Percentiles rank a stretch among this genome's conserved stretches.
Conservation (phyloP, 441 rosid genomes). For the Bruguiera hainesii region DNA sequence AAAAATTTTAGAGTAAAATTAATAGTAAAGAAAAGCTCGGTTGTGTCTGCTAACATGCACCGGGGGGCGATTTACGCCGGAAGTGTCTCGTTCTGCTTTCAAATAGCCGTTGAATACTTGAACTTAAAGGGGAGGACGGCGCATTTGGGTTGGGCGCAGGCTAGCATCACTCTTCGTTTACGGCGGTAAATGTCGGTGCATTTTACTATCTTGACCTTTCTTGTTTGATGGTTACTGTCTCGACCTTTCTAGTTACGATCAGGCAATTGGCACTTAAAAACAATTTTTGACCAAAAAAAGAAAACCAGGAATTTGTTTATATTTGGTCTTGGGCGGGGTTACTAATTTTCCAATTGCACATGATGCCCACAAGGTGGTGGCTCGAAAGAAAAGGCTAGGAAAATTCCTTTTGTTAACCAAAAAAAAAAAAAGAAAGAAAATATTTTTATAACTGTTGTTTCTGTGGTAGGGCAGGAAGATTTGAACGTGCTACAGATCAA, state of each 20-base stretch:
- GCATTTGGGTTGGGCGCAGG: not conserved
- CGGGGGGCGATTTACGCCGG: not conserved
- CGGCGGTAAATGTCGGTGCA: not conserved
- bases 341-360: too few relatives aligned
- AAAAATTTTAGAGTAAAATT: too few relatives aligned
- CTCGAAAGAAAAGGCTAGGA: slow-evolving; percentile 8
- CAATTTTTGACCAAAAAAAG: too few relatives aligned
- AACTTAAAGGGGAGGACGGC: not conserved
- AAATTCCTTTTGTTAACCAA: not conserved
- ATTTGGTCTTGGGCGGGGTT: too few relatives aligned
- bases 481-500: slow-evolving; percentile 8
- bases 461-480: slow-evolving; percentile 19
- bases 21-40: too few relatives aligned
- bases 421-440: not conserved
- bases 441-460: not conserved
- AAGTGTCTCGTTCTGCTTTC: not conserved
- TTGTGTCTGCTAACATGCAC: slow-evolving; percentile 10
- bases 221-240: too few relatives aligned
- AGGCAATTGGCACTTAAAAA: too few relatives aligned
- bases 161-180: not conserved
- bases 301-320: not conserved
- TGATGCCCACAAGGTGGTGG: slow-evolving; percentile 3
- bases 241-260: too few relatives aligned
- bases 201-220: too few relatives aligned
- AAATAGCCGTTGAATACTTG: too few relatives aligned